Evolutionary conservation across 2,329 filamentous ascomycete genomes (phyloP).

Genomic region (Byssochlamys sp.): DNA sequence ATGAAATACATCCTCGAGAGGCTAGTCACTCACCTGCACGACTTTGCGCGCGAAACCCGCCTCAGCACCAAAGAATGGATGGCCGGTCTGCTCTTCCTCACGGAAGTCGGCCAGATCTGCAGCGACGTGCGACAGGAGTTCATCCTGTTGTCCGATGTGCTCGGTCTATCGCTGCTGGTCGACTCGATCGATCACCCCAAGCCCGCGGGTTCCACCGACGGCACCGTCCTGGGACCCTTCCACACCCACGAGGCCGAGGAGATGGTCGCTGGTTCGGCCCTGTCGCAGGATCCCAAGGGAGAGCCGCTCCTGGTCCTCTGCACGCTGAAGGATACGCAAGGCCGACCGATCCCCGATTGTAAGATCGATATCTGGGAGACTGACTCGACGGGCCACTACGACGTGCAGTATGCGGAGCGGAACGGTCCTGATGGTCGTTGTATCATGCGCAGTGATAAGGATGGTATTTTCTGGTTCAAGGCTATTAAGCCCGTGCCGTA

Average conservation of each 20-base stretch:
- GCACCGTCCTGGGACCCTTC: conserved; percentile 72
- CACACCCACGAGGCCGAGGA: conserved; percentile 66
- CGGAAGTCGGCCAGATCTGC: conserved; percentile 62
- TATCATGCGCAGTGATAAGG: conserved; percentile 57
- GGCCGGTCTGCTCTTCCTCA: conserved; percentile 61
- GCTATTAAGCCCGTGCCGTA: conserved; percentile 78
- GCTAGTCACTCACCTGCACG: conserved; percentile 67
- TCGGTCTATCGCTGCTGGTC: conserved; percentile 69
- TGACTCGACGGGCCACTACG: conserved; percentile 69
- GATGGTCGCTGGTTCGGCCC: conserved; percentile 46
- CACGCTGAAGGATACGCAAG: conserved; percentile 56
- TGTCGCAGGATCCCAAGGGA: conserved; percentile 61
- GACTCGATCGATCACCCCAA: conserved; percentile 79
- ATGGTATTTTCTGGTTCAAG: conserved; percentile 75
- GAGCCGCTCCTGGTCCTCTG: conserved; percentile 65
- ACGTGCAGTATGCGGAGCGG: conserved; percentile 63
- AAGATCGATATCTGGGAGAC: conserved; percentile 81
- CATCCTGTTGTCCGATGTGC: conserved; percentile 70
- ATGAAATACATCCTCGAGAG: conserved; percentile 64
- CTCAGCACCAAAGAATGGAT: conserved; percentile 72
- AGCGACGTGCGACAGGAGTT: conserved; percentile 66
- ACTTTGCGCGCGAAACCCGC: conserved; percentile 70
- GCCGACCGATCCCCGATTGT: conserved; percentile 53
- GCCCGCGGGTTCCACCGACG: conserved; percentile 59
- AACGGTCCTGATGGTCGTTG: conserved; percentile 61